Conservation (phyloP, 2,329 filamentous ascomycete genomes). For the Penicillium sp. region DNA sequence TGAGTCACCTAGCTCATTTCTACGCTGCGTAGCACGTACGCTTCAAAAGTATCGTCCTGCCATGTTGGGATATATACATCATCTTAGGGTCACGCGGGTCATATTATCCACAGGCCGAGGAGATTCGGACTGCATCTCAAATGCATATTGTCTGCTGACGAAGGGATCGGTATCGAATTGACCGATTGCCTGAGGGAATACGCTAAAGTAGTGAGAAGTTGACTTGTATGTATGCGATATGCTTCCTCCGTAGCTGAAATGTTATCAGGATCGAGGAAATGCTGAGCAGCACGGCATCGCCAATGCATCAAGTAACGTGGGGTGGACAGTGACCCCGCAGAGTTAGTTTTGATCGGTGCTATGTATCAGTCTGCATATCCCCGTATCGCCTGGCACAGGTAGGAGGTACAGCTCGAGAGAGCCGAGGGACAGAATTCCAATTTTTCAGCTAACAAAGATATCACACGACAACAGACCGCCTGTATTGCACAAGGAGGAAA, state of each 20-base stretch:
- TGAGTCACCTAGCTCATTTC: neutral
- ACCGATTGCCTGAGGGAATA: neutral
- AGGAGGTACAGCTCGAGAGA: neutral
- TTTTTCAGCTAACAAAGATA: neutral
- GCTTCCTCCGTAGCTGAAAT: neutral
- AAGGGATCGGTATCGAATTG: neutral
- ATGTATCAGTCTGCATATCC: slow-evolving; percentile 1
- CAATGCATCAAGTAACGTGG: slow-evolving; percentile 22
- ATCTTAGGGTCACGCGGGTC: neutral
- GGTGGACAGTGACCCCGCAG: slow-evolving; percentile 17
- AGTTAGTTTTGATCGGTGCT: slow-evolving; percentile 3
- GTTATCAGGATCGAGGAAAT: slow-evolving; percentile 13
- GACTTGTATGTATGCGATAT: neutral
- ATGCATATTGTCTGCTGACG: neutral
- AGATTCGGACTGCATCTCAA: neutral
- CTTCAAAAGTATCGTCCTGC: neutral
- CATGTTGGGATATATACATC: neutral
- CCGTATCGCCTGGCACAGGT: slow-evolving; percentile 4
- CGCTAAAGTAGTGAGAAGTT: slow-evolving; percentile 1
- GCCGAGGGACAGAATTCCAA: neutral
- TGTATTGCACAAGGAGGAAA: neutral
- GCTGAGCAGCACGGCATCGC: slow-evolving; percentile 16
- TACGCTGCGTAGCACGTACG: neutral
- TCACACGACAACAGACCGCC: neutral
- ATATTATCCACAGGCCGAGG: neutral